Evolutionary conservation across 108 stramenopile species (phyloP).

Genomic region (Parietichytrium sp.): DNA sequence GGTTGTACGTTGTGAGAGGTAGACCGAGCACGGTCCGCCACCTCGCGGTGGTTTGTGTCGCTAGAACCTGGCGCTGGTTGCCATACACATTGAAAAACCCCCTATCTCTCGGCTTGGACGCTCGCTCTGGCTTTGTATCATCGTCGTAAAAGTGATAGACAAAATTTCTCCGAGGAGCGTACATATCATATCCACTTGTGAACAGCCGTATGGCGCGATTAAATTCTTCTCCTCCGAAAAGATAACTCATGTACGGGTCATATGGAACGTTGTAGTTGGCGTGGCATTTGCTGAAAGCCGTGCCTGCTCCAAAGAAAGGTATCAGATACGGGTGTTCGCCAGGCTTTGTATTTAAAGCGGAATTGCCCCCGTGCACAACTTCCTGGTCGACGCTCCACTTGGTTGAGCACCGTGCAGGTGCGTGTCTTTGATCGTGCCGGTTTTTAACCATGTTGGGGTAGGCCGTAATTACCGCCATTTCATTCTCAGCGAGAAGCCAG

Average conservation of each 20-base stretch:
- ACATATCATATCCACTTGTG: not conserved
- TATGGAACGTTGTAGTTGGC: constrained; percentile 34
- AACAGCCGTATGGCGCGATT: not conserved
- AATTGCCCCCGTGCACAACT: constrained; percentile 31
- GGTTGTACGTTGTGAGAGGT: not conserved
- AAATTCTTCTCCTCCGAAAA: constrained; percentile 31
- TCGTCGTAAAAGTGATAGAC: constrained; percentile 25
- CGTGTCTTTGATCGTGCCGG: constrained; percentile 18
- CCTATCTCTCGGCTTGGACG: not conserved
- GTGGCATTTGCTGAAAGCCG: constrained; percentile 32
- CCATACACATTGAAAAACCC: not conserved
- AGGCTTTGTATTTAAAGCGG: constrained; percentile 2
- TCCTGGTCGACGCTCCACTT: not conserved
- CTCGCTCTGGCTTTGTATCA: not conserved
- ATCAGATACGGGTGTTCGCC: constrained; percentile 10
- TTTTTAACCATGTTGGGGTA: constrained; percentile 29
- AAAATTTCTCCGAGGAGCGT: constrained; percentile 7
- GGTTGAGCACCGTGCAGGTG: constrained; percentile 10
- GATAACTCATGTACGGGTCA: constrained; percentile 34
- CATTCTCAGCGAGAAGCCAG: not conserved
- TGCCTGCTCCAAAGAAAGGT: constrained; percentile 36
- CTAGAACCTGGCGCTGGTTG: not conserved
- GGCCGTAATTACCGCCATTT: constrained; percentile 36
- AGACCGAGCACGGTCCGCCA: constrained; percentile 17
- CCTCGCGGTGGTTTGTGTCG: constrained; percentile 3